These are phyloP conservation scores for Penicillium simplicissimum DNA, from an alignment of 495 filamentous ascomycete species.

Conservation along the genomic window DNA sequence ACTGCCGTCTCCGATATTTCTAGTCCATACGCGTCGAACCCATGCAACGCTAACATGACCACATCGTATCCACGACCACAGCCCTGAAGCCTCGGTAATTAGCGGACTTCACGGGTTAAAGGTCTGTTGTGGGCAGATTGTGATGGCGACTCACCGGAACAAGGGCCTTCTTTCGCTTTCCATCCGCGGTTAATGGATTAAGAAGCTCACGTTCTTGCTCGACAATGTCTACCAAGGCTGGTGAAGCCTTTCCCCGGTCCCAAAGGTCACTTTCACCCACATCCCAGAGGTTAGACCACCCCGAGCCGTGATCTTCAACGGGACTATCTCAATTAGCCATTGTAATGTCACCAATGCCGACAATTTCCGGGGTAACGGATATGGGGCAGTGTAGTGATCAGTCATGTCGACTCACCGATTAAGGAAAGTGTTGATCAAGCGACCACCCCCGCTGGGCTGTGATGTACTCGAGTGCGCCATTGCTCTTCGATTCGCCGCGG, in stretches of 20 bases:
- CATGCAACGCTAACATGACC: constrained; percentile 33
- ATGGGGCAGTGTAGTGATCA: too few relatives aligned
- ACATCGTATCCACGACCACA: constrained; percentile 39
- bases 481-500: not conserved
- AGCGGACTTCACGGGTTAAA: not conserved
- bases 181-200: constrained; percentile 16
- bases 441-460: constrained; percentile 5
- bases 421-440: constrained; percentile 12
- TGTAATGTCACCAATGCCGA: not conserved
- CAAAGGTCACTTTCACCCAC: constrained; percentile 35
- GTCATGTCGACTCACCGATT: constrained; percentile 9
- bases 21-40: constrained; percentile 30
- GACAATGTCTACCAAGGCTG: constrained; percentile 44
- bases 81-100: constrained; percentile 17
- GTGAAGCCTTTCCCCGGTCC: constrained; percentile 46
- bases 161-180: constrained; percentile 36
- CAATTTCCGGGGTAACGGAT: not conserved
- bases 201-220: constrained; percentile 31
- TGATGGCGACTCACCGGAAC: constrained; percentile 33
- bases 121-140: not conserved
- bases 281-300: constrained; percentile 46
- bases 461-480: not conserved
- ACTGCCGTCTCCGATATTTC: constrained; percentile 32
- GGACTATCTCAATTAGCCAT: constrained; percentile 5
- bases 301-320: constrained; percentile 22